Evolutionary conservation across 768 basidiomycete species (phyloP).

Genomic region (Amanita inopinata): DNA sequence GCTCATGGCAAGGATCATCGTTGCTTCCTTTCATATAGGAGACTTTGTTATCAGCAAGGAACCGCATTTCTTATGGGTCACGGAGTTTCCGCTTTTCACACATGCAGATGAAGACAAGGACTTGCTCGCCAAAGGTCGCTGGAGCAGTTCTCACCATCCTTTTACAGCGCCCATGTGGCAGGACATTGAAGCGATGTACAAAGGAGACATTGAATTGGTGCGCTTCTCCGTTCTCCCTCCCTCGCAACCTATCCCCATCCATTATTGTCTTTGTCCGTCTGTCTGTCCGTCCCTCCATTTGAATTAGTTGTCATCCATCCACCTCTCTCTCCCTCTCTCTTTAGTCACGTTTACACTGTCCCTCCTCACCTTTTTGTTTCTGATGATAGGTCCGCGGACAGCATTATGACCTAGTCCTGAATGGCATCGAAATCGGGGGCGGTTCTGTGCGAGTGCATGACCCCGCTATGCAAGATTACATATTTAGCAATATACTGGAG

Average conservation of each 20-base stretch:
- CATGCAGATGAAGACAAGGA: constrained; percentile 83
- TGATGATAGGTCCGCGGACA: constrained; percentile 72
- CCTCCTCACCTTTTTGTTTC: constrained; percentile 9
- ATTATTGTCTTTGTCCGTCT: not conserved
- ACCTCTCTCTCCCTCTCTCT: constrained; percentile 6
- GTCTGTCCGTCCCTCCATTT: constrained; percentile 6
- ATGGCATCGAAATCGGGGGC: constrained; percentile 90
- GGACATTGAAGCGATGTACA: constrained; percentile 70
- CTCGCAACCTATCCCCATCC: not conserved
- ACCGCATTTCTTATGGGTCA: constrained; percentile 91
- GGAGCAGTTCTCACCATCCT: constrained; percentile 91
- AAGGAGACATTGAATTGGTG: constrained; percentile 53
- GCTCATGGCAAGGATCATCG: not conserved
- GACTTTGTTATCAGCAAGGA: constrained; percentile 41
- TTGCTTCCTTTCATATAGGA: constrained; percentile 28
- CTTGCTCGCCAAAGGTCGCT: constrained; percentile 74
- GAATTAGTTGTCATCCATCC: no score
- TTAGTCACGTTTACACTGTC: constrained; percentile 8
- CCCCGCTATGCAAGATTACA: constrained; percentile 74
- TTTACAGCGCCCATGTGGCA: constrained; percentile 95
- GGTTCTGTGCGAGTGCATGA: constrained; percentile 93
- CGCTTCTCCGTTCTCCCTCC: constrained; percentile 13
- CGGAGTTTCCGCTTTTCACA: constrained; percentile 90
- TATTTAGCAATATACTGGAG: constrained; percentile 70
- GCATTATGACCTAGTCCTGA: constrained; percentile 92